Conservation (phyloP, 768 basidiomycete species). For the Lactarius trivialis region DNA sequence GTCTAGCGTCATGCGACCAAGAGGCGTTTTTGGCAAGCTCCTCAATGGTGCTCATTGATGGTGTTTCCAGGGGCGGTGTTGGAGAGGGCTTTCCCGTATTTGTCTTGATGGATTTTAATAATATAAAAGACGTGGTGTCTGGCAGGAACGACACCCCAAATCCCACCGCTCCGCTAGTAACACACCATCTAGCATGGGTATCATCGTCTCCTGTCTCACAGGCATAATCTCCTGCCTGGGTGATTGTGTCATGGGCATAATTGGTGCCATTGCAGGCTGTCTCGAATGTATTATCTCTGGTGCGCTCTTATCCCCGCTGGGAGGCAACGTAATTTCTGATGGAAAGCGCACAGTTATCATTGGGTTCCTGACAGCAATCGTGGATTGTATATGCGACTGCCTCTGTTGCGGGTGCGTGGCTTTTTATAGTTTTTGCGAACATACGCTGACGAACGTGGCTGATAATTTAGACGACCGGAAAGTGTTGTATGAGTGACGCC, state of each 20-base stretch:
- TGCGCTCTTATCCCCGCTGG: conserved; percentile 15
- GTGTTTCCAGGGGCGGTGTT: background rate
- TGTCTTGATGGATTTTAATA: background rate
- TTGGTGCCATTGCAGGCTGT: conserved; percentile 37
- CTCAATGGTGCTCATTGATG: background rate
- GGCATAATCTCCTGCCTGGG: conserved; percentile 37
- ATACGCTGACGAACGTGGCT: background rate
- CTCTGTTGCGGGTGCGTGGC: conserved; percentile 38
- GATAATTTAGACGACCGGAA: conserved; percentile 3
- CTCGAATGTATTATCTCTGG: conserved; percentile 43
- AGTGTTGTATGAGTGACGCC: conserved; percentile 2
- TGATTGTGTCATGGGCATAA: conserved; percentile 35
- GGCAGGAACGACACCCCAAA: background rate
- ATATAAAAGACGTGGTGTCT: too few species aligned
- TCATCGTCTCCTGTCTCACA: conserved; percentile 18
- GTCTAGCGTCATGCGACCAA: background rate
- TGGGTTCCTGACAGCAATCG: conserved; percentile 35
- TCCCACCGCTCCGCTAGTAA: background rate
- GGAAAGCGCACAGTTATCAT: conserved; percentile 32
- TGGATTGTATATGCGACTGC: conserved; percentile 39
- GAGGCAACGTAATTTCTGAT: background rate
- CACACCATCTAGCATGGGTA: conserved; percentile 1
- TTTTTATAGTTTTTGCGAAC: background rate
- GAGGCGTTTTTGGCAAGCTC: background rate
- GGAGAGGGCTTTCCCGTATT: background rate